phyloP scores from a whole-genome alignment of 1,284 basidiomycete species.

The Leccinum holopus region DNA sequence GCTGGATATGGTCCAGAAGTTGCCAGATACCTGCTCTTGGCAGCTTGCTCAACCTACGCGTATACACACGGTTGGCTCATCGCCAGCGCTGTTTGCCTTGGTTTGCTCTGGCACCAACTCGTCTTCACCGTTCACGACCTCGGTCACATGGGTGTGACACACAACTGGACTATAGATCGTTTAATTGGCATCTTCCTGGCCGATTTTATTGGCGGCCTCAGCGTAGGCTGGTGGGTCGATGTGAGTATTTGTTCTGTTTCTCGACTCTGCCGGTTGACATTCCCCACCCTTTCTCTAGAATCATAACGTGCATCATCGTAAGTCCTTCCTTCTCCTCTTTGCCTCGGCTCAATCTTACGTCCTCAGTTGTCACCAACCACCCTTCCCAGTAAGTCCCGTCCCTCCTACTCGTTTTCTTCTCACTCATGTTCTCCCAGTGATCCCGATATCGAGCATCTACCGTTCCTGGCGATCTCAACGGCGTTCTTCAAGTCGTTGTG shows the following conservation, averaged over 20 bases:
- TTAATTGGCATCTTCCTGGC: slow-evolving; percentile 81
- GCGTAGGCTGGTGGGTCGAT: slow-evolving; percentile 97
- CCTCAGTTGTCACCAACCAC: slow-evolving; percentile 90
- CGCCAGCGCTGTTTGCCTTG: slow-evolving; percentile 76
- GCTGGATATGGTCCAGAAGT: slow-evolving; percentile 92
- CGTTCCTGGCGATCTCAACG: slow-evolving; percentile 94
- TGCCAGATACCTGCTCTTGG: slow-evolving; percentile 72
- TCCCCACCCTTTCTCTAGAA: slow-evolving; percentile 54
- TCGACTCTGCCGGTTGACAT: not conserved
- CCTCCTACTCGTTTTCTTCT: slow-evolving; percentile 1
- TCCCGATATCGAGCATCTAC: slow-evolving; percentile 93
- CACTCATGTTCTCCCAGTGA: slow-evolving; percentile 60
- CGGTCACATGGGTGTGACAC: slow-evolving; percentile 92
- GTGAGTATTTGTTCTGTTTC: slow-evolving; percentile 50
- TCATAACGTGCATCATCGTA: slow-evolving; percentile 95
- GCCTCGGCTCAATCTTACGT: slow-evolving; percentile 15
- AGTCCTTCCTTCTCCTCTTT: slow-evolving; percentile 32
- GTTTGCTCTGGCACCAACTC: slow-evolving; percentile 93
- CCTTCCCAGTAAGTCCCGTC: slow-evolving; percentile 79
- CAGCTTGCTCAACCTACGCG: slow-evolving; percentile 55
- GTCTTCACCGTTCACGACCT: slow-evolving; percentile 94
- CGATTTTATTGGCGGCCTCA: slow-evolving; percentile 88
- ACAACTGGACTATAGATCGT: slow-evolving; percentile 82
- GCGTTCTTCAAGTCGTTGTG: slow-evolving; percentile 84
- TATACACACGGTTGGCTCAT: slow-evolving; percentile 68